phyloP scores from a whole-genome alignment of 352 stramenopile genomes.

The Pythium vanterpoolii region DNA sequence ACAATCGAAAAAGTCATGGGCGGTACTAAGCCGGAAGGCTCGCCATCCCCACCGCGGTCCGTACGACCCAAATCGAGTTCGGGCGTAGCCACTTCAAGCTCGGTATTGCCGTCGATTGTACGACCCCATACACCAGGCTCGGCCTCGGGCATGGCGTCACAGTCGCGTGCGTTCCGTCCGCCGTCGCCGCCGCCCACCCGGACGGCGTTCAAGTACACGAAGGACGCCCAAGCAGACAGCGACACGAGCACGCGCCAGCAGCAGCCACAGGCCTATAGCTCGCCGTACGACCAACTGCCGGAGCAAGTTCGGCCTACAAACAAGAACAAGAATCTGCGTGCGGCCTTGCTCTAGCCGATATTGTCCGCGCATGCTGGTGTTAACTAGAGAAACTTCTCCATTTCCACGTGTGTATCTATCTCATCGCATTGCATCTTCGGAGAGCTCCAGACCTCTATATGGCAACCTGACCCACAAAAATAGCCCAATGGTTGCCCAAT shows the following conservation, averaged over 20 bases:
- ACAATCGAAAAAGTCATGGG: constrained; percentile 73
- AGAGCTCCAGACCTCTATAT: not conserved
- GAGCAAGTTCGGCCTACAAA: constrained; percentile 46
- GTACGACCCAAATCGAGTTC: constrained; percentile 58
- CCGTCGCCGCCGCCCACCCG: constrained; percentile 61
- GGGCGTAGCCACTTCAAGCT: constrained; percentile 28
- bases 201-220: constrained; percentile 74
- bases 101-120: constrained; percentile 38
- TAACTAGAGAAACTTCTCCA: too few relatives aligned
- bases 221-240: constrained; percentile 43
- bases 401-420: not conserved
- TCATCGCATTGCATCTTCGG: too few relatives aligned
- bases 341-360: constrained; percentile 9
- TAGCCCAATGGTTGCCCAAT: not conserved
- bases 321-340: constrained; percentile 20
- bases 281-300: constrained; percentile 61
- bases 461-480: not conserved
- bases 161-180: constrained; percentile 50
- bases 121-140: constrained; percentile 28
- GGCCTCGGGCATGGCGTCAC: constrained; percentile 17
- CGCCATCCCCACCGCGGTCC: constrained; percentile 36
- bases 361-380: too few relatives aligned
- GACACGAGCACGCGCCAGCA: not conserved
- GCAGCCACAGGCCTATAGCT: constrained; percentile 55
- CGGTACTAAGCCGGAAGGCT: constrained; percentile 29